Evolutionary conservation across 805 yeast species (phyloP).

Genomic region (Soucietia sequanensis): DNA sequence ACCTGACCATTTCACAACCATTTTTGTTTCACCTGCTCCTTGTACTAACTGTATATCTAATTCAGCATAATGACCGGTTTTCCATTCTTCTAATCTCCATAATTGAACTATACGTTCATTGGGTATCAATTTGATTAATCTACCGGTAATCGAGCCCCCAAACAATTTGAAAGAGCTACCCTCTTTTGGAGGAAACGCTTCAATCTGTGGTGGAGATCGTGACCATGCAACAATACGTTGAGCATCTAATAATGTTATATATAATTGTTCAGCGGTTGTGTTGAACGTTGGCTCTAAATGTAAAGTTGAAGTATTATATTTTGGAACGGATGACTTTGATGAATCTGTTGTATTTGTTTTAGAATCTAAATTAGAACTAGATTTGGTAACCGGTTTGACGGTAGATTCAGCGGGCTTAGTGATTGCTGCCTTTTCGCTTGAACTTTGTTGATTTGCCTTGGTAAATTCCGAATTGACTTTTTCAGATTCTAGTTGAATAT

Average conservation of each 20-base stretch:
- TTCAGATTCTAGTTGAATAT: conserved; percentile 71
- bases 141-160: conserved; percentile 84
- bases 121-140: conserved; percentile 56
- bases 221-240: conserved; percentile 89
- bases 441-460: conserved; percentile 51
- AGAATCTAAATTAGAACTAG: conserved; percentile 6
- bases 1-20: conserved; percentile 78
- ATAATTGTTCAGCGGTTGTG: conserved; percentile 85
- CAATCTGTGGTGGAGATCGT: conserved; percentile 64
- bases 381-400: conserved; percentile 6
- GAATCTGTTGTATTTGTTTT: conserved; percentile 11
- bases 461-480: conserved; percentile 39
- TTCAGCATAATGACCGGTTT: conserved; percentile 73
- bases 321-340: conserved; percentile 39
- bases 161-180: conserved; percentile 70
- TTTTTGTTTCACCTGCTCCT: conserved; percentile 79
- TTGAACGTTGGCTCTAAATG: conserved; percentile 78
- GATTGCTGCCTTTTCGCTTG: conserved; percentile 5
- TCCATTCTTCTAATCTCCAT: conserved; percentile 93
- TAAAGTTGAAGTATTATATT: conserved; percentile 77
- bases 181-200: conserved; percentile 45
- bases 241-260: conserved; percentile 71
- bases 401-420: conserved; percentile 8
- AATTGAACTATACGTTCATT: conserved; percentile 62
- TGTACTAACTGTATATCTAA: conserved; percentile 67